phyloP scores from a whole-genome alignment of 306 rosid genomes.

The Boehmeria nivea region DNA sequence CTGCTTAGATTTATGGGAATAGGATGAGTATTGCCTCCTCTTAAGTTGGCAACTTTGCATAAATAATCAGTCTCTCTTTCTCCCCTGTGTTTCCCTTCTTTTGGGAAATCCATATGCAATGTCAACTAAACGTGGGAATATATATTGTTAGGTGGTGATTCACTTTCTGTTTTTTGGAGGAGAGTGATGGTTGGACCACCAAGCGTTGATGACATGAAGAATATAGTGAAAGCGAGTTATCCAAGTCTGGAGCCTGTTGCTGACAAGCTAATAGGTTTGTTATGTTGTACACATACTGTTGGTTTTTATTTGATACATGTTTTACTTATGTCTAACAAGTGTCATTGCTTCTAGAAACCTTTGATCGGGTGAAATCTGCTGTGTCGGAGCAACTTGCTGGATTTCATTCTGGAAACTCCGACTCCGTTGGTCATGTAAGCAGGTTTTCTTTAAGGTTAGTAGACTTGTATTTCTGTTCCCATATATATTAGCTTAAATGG shows the following conservation, averaged over 20 bases:
- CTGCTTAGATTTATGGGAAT: background rate
- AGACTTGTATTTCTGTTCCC: background rate
- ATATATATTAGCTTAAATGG: background rate
- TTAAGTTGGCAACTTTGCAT: background rate
- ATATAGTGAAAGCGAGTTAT: constrained; percentile 51
- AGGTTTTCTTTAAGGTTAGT: constrained; percentile 74
- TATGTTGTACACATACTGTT: background rate
- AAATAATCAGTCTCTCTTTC: too few species aligned
- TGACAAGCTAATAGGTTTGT: constrained; percentile 55
- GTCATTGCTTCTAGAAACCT: constrained; percentile 53
- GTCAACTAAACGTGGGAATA: background rate
- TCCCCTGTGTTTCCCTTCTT: background rate
- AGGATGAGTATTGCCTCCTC: background rate
- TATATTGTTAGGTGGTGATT: constrained; percentile 49
- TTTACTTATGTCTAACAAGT: constrained; percentile 6
- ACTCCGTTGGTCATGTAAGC: constrained; percentile 36
- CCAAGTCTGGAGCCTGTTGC: constrained; percentile 51
- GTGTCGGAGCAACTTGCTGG: constrained; percentile 38
- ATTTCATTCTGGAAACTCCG: constrained; percentile 29
- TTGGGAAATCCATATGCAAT: background rate
- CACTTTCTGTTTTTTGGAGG: constrained; percentile 70
- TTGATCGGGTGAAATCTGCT: constrained; percentile 47
- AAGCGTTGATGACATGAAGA: constrained; percentile 48
- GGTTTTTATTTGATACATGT: constrained; percentile 1
- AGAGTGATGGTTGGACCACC: constrained; percentile 64